Percentiles rank a stretch among this genome's conserved stretches.
These are phyloP conservation scores for Adansonia madagascariensis DNA, from an alignment of 441 rosid genomes.

Conservation along the genomic window DNA sequence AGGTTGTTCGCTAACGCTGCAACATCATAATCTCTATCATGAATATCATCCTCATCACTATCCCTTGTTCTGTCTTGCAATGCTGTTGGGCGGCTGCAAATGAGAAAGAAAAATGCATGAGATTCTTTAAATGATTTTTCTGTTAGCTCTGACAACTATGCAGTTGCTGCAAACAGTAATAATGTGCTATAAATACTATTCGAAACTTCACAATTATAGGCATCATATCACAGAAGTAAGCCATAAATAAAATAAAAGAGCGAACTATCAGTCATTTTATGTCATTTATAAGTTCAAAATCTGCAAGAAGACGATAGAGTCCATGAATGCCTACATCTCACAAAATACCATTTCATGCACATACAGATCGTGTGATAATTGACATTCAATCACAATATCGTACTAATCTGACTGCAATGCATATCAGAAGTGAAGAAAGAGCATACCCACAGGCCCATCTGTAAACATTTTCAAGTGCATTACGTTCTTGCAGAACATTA, in stretches of 20 bases:
- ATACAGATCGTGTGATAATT: not conserved
- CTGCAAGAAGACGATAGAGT: not conserved
- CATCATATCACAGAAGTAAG: not conserved
- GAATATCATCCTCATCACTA: slow-evolving; percentile 89
- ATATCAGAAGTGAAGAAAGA: slow-evolving; percentile 25
- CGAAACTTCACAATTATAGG: not conserved
- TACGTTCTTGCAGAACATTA: slow-evolving; percentile 77
- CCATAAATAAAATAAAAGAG: slow-evolving; percentile 6
- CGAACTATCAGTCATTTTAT: not conserved
- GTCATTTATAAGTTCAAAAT: not conserved
- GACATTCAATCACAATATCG: not conserved
- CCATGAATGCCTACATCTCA: not conserved
- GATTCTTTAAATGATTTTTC: not conserved
- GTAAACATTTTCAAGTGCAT: slow-evolving; percentile 83
- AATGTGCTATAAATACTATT: not conserved
- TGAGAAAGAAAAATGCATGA: slow-evolving; percentile 18
- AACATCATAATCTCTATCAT: slow-evolving; percentile 93
- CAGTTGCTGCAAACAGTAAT: not conserved
- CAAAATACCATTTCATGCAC: not conserved
- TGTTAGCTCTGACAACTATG: not conserved
- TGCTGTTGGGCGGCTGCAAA: slow-evolving; percentile 87
- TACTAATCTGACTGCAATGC: slow-evolving; percentile 22
- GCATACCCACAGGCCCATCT: slow-evolving; percentile 96
- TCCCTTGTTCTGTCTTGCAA: slow-evolving; percentile 89
- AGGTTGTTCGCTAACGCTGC: slow-evolving; percentile 89